Base-by-base conservation (phyloP, 2,329 filamentous ascomycete species). In the Aplosporella prunicola region DNA sequence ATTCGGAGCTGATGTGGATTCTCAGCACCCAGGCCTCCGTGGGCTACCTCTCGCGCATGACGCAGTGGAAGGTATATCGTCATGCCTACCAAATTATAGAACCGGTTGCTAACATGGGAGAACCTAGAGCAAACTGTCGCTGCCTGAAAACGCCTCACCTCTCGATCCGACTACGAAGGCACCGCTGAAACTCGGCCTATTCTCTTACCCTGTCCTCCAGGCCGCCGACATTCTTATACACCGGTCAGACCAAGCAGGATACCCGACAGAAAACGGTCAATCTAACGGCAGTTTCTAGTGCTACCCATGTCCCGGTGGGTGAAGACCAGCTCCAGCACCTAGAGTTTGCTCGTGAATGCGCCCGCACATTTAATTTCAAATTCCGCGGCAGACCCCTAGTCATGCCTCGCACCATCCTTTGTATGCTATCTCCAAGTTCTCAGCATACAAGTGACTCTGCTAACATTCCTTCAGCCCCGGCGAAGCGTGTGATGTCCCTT, bases 41-140 rank as follows among this genome's bases (percentile, higher is more conserved):
- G 60, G 91, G 91, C 25, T 93, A 94, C 61, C 67, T 98, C n/a
- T 82, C 82, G 8, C 73, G 91, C n/a, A 98, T 98, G 91, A 96
- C 91, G 18, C 91, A 96, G 61, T 98, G 91, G 88, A 98, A 98
- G 78, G 86, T 85, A 53, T 46, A 53, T 25, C n/a, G 34, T 20
- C 20, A 4, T 10, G n/a, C 14, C n/a, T n/a, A n/a, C n/a, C n/a
- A n/a, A n/a, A n/a, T n/a, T n/a, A n/a, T 32, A n/a, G 20, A 11
- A 45, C 13, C n/a, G 18, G 22, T 14, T 18, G 18, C 32, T 43
- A 31, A 55, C 51, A 23, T 26, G 18, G n/a, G n/a, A n/a, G n/a
- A n/a, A n/a, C 26, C 27, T 44, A 86, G 82, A 84, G 76, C 58
- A 93, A 93, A 59, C 63, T 91, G 13, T 68, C 77, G 14, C 58